A percentile compares a stretch with the other conserved stretches of the same genome.
These are phyloP conservation scores for Zychaea mexicana DNA, from an alignment of 371 early-diverging fungal species.

Conservation along the genomic window DNA sequence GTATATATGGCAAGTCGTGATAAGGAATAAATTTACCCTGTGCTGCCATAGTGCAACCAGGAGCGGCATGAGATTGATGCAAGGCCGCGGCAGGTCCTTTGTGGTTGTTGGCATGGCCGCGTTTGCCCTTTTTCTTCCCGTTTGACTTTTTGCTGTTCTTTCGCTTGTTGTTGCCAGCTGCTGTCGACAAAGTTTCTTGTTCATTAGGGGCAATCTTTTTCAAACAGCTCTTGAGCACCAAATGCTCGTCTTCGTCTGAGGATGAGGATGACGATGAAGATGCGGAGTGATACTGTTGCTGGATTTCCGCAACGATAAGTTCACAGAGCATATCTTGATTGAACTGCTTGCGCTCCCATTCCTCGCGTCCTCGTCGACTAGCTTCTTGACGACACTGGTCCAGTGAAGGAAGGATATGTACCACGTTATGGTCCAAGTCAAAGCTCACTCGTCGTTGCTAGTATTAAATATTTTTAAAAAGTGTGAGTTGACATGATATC, in stretches of 20 bases:
- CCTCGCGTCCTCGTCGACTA: constrained; percentile 33
- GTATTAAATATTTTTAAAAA: background rate
- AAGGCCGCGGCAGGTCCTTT: too few species aligned
- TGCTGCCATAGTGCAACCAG: constrained; percentile 33
- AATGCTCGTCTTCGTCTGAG: background rate
- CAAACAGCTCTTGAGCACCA: constrained; percentile 26
- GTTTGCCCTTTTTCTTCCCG: constrained; percentile 20
- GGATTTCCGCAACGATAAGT: constrained; percentile 44
- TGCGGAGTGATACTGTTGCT: constrained; percentile 14
- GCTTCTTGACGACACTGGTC: constrained; percentile 38
- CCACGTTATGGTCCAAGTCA: constrained; percentile 43
- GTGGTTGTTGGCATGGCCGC: constrained; percentile 76
- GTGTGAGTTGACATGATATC: background rate
- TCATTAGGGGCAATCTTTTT: constrained; percentile 4
- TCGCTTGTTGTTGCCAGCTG: background rate
- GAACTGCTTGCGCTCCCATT: constrained; percentile 29
- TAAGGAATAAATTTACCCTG: constrained; percentile 14
- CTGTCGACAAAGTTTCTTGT: background rate
- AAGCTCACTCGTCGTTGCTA: constrained; percentile 44
- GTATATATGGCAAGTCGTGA: background rate
- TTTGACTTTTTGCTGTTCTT: constrained; percentile 1
- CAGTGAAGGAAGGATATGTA: constrained; percentile 42
- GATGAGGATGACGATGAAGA: background rate
- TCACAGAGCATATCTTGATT: constrained; percentile 44
- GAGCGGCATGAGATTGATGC: background rate